Conservation (phyloP, 1,284 basidiomycete species). For the Pisolithus thermaeus region DNA sequence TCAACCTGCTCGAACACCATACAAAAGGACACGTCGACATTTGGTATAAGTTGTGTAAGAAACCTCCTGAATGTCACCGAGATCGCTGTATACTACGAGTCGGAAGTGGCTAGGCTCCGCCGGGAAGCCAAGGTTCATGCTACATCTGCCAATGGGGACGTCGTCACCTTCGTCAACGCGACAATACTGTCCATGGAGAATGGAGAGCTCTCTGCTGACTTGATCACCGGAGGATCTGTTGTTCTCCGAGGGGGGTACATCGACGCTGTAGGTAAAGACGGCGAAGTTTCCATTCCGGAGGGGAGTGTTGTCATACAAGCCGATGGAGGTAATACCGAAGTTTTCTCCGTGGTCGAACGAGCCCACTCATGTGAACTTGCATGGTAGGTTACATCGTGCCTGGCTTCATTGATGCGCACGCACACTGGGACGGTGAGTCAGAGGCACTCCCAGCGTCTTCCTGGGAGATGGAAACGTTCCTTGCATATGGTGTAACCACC, state of each 20-base stretch:
- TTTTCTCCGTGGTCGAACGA: background rate
- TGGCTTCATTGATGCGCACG: slow-evolving; percentile 71
- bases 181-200: slow-evolving; percentile 61
- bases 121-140: slow-evolving; percentile 35
- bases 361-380: slow-evolving; percentile 2
- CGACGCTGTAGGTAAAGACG: slow-evolving; percentile 38
- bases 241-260: slow-evolving; percentile 53
- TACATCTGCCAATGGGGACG: slow-evolving; percentile 31
- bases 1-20: slow-evolving; percentile 42
- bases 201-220: slow-evolving; percentile 30
- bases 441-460: slow-evolving; percentile 54
- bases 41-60: slow-evolving; percentile 57
- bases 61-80: slow-evolving; percentile 49
- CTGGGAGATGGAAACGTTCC: slow-evolving; percentile 70
- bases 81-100: slow-evolving; percentile 51
- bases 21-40: slow-evolving; percentile 41
- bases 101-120: slow-evolving; percentile 54
- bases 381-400: slow-evolving; percentile 56
- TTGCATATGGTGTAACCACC: slow-evolving; percentile 73
- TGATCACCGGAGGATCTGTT: slow-evolving; percentile 47
- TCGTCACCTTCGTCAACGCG: slow-evolving; percentile 58
- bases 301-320: slow-evolving; percentile 51
- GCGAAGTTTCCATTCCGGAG: slow-evolving; percentile 32
- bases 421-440: slow-evolving; percentile 58
- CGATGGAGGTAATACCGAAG: slow-evolving; percentile 45